These are phyloP conservation scores for Mrakia hoshinonis DNA, from an alignment of 768 basidiomycete species.

Conservation along the genomic window DNA sequence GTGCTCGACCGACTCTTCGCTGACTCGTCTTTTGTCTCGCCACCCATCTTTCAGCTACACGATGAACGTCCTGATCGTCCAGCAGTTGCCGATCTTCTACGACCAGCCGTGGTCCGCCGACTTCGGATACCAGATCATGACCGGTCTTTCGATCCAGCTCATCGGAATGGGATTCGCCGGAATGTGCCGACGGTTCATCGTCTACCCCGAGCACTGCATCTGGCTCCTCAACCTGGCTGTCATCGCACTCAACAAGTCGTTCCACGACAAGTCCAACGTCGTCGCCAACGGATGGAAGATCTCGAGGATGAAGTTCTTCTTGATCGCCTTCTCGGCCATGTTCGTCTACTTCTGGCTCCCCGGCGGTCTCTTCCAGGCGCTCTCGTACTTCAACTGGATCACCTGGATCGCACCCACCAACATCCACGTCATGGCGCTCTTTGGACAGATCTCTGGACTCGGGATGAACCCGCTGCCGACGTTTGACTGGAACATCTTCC, in stretches of 20 bases:
- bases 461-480: slow-evolving; percentile 43
- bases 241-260: slow-evolving; percentile 29
- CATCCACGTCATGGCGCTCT: background rate
- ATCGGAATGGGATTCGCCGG: slow-evolving; percentile 34
- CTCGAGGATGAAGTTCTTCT: slow-evolving; percentile 22
- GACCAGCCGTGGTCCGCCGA: slow-evolving; percentile 37
- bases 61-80: slow-evolving; percentile 33
- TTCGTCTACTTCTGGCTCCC: slow-evolving; percentile 35
- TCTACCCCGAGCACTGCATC: slow-evolving; percentile 32
- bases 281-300: slow-evolving; percentile 25
- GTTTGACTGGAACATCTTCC: slow-evolving; percentile 42
- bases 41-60: slow-evolving; percentile 16
- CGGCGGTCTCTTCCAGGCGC: slow-evolving; percentile 32
- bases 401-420: slow-evolving; percentile 20
- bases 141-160: slow-evolving; percentile 31
- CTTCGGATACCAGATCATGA: slow-evolving; percentile 31
- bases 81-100: slow-evolving; percentile 35
- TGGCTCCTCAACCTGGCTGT: slow-evolving; percentile 36
- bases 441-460: slow-evolving; percentile 32
- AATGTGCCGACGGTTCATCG: slow-evolving; percentile 32
- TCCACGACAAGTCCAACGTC: too few relatives aligned
- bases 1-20: background rate
- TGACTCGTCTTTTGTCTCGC: background rate
- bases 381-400: slow-evolving; percentile 21
- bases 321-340: slow-evolving; percentile 30